Percentiles rank a stretch among this genome's conserved stretches.
These are phyloP conservation scores for Mycena crocata DNA, from an alignment of 768 basidiomycete species.

Conservation along the genomic window DNA sequence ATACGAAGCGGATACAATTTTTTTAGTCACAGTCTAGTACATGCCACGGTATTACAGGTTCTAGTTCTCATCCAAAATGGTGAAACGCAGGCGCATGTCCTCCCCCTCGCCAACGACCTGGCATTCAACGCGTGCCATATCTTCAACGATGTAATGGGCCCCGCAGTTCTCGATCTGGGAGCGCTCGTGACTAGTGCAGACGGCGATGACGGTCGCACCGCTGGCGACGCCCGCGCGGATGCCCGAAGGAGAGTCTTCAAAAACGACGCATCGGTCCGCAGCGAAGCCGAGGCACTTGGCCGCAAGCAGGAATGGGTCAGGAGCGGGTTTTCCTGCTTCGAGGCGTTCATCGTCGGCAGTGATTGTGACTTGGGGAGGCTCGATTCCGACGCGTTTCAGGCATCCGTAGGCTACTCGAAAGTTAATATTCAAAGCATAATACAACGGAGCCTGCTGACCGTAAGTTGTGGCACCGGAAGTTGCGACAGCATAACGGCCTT, in stretches of 20 bases:
- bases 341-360: constrained; percentile 78
- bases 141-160: constrained; percentile 59
- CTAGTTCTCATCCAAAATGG: constrained; percentile 10
- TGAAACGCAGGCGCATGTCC: constrained; percentile 16
- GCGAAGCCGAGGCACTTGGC: constrained; percentile 62
- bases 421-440: neutral
- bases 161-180: constrained; percentile 57
- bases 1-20: neutral
- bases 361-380: constrained; percentile 74
- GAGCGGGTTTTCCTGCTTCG: constrained; percentile 65
- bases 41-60: neutral
- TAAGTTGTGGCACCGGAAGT: constrained; percentile 82
- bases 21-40: too few species aligned
- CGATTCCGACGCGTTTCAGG: constrained; percentile 77
- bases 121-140: constrained; percentile 56
- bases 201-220: constrained; percentile 74
- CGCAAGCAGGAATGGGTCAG: constrained; percentile 67
- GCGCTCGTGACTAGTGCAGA: constrained; percentile 72
- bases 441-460: constrained; percentile 49
- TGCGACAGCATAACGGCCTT: constrained; percentile 76
- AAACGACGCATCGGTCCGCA: constrained; percentile 68
- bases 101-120: constrained; percentile 37
- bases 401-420: constrained; percentile 65
- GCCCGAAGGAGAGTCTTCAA: constrained; percentile 81
- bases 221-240: constrained; percentile 73